Evolutionary conservation across 2,329 filamentous ascomycete genomes (phyloP), one percentile per base, ranked within the genome.

Genomic region (Trematosphaeria pertusa): DNA sequence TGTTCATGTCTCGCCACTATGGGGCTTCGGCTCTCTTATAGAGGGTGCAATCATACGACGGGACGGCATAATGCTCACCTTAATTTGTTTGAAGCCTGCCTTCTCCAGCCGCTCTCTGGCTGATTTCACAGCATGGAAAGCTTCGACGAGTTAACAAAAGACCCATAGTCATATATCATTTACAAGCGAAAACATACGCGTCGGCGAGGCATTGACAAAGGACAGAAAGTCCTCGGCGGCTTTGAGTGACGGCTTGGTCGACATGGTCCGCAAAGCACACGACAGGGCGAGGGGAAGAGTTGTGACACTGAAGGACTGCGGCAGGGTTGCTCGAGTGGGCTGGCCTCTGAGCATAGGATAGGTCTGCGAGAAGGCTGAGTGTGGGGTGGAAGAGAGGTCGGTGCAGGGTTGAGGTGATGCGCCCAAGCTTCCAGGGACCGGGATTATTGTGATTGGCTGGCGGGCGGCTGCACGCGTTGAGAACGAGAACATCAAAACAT

Each of bases 161-260:
- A 47, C 38, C 49, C 44, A n/a, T n/a, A n/a, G n/a, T n/a, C 30
- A 46, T 31, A 30, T 33, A 41, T 24, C 37, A 21, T 10, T 8
- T 32, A 11, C 18, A 17, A 24, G 34, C 12, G 37, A 37, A 38
- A 28, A 72, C 85, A 62, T 81, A 96, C 92, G 93, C 42, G 92
- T 96, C 10, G 94, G 94, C 48, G 92, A 97, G 54, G 87, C 89
- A 75, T 97, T 96, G 71, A 97, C 87, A 76, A 96, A 97, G 75
- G 90, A 87, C 68, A 96, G 76, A 73, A 97, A 96, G 78, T 95
- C 90, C 74, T 88, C 78, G 43, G 89, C 89, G 45, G 68, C 75
- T 51, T 74, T 62, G 46, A 76, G 65, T 1, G 75, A 74, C 10
- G 71, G 70, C 48, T 72, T 73, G 57, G 64, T 51, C 19, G 69